These are phyloP conservation scores for Annulohypoxylon stygium DNA, from an alignment of 495 filamentous ascomycete genomes.

Conservation along the genomic window DNA sequence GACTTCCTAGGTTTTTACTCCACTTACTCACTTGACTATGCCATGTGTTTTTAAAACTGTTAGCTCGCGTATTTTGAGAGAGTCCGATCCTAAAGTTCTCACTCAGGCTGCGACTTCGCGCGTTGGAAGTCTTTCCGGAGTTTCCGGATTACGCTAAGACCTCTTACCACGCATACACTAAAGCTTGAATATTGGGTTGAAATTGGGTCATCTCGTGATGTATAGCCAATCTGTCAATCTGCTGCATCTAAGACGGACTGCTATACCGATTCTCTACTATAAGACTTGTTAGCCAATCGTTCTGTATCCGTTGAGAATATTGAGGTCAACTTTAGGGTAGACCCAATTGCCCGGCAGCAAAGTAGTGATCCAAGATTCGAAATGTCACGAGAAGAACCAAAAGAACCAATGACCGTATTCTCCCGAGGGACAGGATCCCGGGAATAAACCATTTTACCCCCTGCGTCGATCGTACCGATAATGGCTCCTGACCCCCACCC, in stretches of 20 bases:
- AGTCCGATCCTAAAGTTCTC: slow-evolving; percentile 12
- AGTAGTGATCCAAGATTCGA: slow-evolving; percentile 20
- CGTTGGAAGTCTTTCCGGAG: slow-evolving; percentile 33
- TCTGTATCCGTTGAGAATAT: not conserved
- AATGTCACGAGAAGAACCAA: slow-evolving; percentile 23
- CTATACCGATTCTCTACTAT: not conserved
- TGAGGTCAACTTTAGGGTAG: not conserved
- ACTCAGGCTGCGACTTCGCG: slow-evolving; percentile 9
- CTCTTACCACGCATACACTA: slow-evolving; percentile 10
- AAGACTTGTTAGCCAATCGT: not conserved
- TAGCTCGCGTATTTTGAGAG: slow-evolving; percentile 10
- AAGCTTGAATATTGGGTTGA: slow-evolving; percentile 14
- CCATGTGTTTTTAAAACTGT: not conserved
- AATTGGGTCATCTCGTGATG: slow-evolving; percentile 6
- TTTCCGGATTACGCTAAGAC: slow-evolving; percentile 33
- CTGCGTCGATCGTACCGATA: slow-evolving; percentile 46
- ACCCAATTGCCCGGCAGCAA: slow-evolving; percentile 4
- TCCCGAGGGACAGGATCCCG: slow-evolving; percentile 37
- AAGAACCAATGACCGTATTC: slow-evolving; percentile 26
- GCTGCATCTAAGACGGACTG: not conserved
- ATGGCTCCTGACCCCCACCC: slow-evolving; percentile 43
- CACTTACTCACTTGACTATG: not conserved
- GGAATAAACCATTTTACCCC: slow-evolving; percentile 41
- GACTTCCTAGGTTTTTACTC: not conserved
- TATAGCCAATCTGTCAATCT: slow-evolving; percentile 6